Evolutionary conservation across 129 eudicot genomes (phyloP), one percentile per base, ranked within the genome.

Genomic region (Calendula officinalis): DNA sequence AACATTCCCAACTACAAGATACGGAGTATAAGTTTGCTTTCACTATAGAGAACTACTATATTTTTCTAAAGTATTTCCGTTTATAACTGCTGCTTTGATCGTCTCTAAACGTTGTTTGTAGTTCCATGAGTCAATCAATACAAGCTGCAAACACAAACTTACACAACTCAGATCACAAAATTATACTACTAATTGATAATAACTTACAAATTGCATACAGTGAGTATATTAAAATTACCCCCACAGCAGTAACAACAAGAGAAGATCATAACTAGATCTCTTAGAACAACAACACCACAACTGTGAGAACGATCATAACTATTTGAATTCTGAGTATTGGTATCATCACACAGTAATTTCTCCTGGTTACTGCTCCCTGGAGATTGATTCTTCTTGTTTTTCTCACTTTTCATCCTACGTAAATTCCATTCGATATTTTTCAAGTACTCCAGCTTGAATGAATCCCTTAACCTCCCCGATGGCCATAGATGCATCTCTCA

Each of bases 201-300:
- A 6, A 10, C 60, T 50, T 52, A 46, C 37, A 62, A 30, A 12
- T 6, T 14, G 46, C 56, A 45, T 7, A 3, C 13, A 34, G 32
- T 1, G 4, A 6, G 10, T 41, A 42, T 9, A 17, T 39, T 15
- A 32, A 3, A 30, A n/a, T 51, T 71, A 71, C 76, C 76, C 61
- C 69, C 76, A 53, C 76, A 71, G 56, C 76, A 71, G 76, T 10
- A 51, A 12, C 76, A 71, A 32, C 76, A 71, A 8, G 76, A 71
- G 45, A 17, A 41, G 2, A 71, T 62, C 46, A 71, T 40, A 42
- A 62, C 39, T 13, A 62, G 36, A 62, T 71, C 76, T 11, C 55
- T 62, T 8, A 50, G 10, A 71, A 71, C 54, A 41, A 45, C 14
- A 51, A 7, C 7, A 14, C 37, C 56, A 16, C 76, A 62, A 17